Base-by-base conservation (phyloP, 169 alveolate genomes). In the Eimeria falciformis region DNA sequence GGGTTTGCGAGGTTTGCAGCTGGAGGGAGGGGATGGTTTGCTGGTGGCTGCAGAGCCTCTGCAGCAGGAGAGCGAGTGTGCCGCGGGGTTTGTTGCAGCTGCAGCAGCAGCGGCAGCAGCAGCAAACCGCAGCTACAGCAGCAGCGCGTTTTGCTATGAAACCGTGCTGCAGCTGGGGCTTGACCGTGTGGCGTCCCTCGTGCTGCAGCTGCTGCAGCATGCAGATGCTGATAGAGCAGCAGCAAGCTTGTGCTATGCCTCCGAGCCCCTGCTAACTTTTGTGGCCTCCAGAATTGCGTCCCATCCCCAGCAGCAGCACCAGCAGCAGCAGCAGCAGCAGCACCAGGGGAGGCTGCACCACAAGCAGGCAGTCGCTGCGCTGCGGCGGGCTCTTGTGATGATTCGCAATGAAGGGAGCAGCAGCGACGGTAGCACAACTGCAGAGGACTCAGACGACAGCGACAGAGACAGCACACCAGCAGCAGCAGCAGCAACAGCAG, bases 271-370 rank as follows among this genome's bases (percentile, higher is more conserved):
- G 65, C 65, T 87, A 12, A 87, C 92, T 9, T 40, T 86, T 18
- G 85, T 75, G 66, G 85, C 66, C 18, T 68, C 86, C 27, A 65
- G 55, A n/a, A 45, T 87, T 27, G 86, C 92, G 29, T 66, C 83
- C 21, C 92, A 69, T n/a, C 79, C 90, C 29, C 79, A 82, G 77
- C 83, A 73, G 85, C 92, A 87, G 66, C 65, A 58, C 46, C 58
- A 21, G 55, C 75, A 53, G 73, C 75, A 53, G 55, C 89, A 29
- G 73, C 73, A 50, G 73, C 50, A 79, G 89, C 75, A n/a, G 73
- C 68, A 14, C 45, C 85, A 46, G 86, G 17, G 17, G 9, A 9
- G 9, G 62, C 62, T 53, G 62, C 17, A 9, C n/a, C 75, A 47
- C 45, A 29, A 27, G 89, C 89, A 50, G 29, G 89, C 53, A 12